A percentile compares a stretch with the other conserved stretches of the same genome.
Conservation (phyloP, 345 rosid genomes). For the Gossypium ekmanianum region DNA sequence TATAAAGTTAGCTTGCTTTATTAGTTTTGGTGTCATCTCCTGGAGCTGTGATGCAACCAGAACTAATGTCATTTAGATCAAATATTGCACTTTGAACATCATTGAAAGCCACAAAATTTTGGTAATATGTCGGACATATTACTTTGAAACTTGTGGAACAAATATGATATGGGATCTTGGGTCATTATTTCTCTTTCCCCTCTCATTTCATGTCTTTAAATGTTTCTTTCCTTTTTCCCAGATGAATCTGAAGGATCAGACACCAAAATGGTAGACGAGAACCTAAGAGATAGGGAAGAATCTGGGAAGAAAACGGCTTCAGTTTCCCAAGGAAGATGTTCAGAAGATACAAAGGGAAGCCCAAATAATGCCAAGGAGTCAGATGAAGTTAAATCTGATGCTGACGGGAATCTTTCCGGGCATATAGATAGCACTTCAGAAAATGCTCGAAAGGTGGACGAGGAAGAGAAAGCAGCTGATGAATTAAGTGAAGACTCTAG, state of each 20-base stretch:
- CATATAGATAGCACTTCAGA: constrained; percentile 25
- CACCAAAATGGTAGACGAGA: constrained; percentile 32
- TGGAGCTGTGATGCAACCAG: background rate
- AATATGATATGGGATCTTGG: background rate
- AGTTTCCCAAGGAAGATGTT: constrained; percentile 30
- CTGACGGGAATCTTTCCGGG: constrained; percentile 33
- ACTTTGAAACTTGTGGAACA: background rate
- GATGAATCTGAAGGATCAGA: constrained; percentile 43
- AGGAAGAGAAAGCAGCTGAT: constrained; percentile 32
- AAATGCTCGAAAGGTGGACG: constrained; percentile 32
- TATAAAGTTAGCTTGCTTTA: background rate
- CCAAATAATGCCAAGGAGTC: constrained; percentile 31
- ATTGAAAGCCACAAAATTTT: constrained; percentile 3
- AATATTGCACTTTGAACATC: background rate
- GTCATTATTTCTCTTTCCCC: background rate
- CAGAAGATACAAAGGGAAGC: constrained; percentile 36
- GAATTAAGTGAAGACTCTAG: constrained; percentile 36
- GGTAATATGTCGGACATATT: background rate
- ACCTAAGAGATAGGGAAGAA: constrained; percentile 29
- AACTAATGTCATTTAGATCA: constrained; percentile 1
- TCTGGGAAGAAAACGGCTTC: constrained; percentile 42
- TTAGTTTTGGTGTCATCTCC: background rate
- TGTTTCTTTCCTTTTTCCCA: constrained; percentile 14
- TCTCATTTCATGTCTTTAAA: background rate
- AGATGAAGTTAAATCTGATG: constrained; percentile 45